Conservation (phyloP, 2,329 filamentous ascomycete genomes). For the Diaporthe vaccinii region DNA sequence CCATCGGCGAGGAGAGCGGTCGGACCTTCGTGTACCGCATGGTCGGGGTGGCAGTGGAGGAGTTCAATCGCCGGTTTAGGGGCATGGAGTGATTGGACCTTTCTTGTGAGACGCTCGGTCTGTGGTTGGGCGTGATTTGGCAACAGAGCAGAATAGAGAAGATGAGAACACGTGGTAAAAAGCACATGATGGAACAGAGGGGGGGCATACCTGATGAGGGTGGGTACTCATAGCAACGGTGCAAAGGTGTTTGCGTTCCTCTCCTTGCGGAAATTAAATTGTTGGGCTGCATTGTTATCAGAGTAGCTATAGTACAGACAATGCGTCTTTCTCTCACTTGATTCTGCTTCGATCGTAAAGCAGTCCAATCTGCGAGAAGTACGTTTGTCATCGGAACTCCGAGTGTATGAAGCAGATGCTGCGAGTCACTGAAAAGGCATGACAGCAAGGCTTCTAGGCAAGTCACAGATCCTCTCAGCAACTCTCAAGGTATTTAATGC, state of each 20-base stretch:
- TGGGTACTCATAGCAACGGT: slow-evolving; percentile 30
- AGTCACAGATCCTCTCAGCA: too few relatives aligned
- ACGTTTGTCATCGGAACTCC: neutral
- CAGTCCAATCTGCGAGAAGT: neutral
- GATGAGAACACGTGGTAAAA: neutral
- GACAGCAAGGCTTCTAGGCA: too few relatives aligned
- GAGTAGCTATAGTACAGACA: slow-evolving; percentile 3
- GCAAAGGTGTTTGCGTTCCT: slow-evolving; percentile 30
- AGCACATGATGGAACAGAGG: neutral
- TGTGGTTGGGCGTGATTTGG: neutral
- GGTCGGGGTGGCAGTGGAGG: slow-evolving; percentile 75
- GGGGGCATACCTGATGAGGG: neutral
- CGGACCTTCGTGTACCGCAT: slow-evolving; percentile 74
- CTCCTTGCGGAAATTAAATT: neutral
- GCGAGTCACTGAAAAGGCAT: neutral
- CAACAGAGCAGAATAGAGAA: neutral
- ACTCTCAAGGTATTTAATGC: too few relatives aligned
- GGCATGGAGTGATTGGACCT: slow-evolving; percentile 51
- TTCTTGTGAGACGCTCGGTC: neutral
- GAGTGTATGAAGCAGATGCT: neutral
- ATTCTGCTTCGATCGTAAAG: neutral
- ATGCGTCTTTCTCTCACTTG: neutral
- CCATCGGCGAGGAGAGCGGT: slow-evolving; percentile 87
- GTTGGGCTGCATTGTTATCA: slow-evolving; percentile 20
- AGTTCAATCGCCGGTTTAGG: slow-evolving; percentile 75